Conservation (phyloP, 306 rosid species). For the Crataegus laevigata region DNA sequence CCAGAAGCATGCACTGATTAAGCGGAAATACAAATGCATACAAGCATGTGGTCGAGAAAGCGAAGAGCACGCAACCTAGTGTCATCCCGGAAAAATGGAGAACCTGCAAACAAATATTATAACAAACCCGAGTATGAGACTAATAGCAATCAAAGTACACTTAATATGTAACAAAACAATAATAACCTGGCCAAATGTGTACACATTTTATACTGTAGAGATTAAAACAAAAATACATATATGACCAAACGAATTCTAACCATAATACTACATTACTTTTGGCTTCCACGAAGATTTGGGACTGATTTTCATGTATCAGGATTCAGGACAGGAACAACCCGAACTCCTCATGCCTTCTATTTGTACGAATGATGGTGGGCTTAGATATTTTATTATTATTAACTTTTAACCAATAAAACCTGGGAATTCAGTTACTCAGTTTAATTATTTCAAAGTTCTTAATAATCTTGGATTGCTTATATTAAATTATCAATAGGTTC, state of each 20-base stretch:
- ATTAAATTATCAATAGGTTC: not conserved
- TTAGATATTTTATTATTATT: not conserved
- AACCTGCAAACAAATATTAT: conserved; percentile 48
- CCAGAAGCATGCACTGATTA: conserved; percentile 18
- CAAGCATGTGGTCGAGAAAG: conserved; percentile 98
- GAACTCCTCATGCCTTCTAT: not conserved
- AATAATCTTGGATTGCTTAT: no score
- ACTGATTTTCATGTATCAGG: not conserved
- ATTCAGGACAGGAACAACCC: not conserved
- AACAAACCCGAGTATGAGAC: not conserved
- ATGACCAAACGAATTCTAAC: not conserved
- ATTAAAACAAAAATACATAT: not conserved
- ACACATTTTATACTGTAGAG: not conserved
- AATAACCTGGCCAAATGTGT: not conserved
- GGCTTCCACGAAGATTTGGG: not conserved
- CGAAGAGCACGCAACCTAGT: conserved; percentile 98
- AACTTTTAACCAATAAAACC: not conserved
- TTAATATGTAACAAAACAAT: not conserved
- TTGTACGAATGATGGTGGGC: not conserved
- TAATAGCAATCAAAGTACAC: not conserved
- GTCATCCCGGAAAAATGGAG: conserved; percentile 85
- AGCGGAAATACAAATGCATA: conserved; percentile 42
- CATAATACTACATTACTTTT: not conserved
- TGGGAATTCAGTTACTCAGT: not conserved
- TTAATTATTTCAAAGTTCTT: not conserved